Base-by-base conservation (phyloP, 163 green algal species). In the Scenedesmus sp. region DNA sequence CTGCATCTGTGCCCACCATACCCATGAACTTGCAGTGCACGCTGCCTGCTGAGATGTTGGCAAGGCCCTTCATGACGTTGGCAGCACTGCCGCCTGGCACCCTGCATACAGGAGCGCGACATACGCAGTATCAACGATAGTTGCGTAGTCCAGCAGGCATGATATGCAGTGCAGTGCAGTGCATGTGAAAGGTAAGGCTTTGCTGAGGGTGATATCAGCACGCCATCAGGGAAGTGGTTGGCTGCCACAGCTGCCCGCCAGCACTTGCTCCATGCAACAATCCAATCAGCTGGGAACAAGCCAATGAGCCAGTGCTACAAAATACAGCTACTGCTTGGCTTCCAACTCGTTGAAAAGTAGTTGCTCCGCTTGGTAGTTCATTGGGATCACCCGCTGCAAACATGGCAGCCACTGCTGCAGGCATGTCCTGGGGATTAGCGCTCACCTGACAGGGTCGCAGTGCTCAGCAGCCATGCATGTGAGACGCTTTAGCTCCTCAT, bases 41-140 rank as follows among this genome's bases (percentile, higher is more conserved):
- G 5, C 23, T 55, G 77, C 92, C 84, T 10, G 16, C 46, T 8
- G 56, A 67, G 5, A 98, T 92, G 60, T 95, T 94, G 57, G 97
- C 95, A 12, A 98, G 89, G 55, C 94, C 95, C 82, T 97, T 97
- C 26, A 95, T 84, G 4, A 99, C 97, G 82, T 99, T 99, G 64
- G 97, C 97, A 4, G 97, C 96, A 87, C 93, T 97, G 90, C 97
- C 97, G 10, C 97, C 97, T 3, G 95, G 93, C 1, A 96, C 84
- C 81, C 96, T 97, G 94, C 73, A 87, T 4, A 79, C 54, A 73
- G 70, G 9, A n/a, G 20, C 20, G 7, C 18, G 16, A 73, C 12
- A 20, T n/a, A 20, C 4, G 64, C 20, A 13, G 20, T 13, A 73
- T 10, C 20, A 10, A 15, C 8, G 16, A 18, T 26, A 76, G 2